Base-by-base conservation (phyloP, 2,329 filamentous ascomycete species). In the Pseudovirgaria hyperparasitica region DNA sequence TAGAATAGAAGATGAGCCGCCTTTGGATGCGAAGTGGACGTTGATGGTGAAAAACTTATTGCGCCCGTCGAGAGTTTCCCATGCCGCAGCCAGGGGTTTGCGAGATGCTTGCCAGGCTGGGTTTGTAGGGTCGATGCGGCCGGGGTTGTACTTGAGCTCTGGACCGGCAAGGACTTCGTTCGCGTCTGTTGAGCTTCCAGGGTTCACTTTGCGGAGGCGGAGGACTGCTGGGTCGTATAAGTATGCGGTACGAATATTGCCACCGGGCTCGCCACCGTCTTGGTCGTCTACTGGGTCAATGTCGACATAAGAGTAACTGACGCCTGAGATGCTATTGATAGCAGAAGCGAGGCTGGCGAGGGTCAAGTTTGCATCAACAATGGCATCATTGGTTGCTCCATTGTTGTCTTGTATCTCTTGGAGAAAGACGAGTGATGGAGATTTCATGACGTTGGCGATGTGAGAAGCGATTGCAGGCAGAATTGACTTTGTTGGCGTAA, bases 341-440 rank as follows among this genome's bases (percentile, higher is more conserved):
- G 65, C 65, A 3, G 56, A 45, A 1, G 58, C 51, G 2, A 82
- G 63, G 0, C 67, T 62, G 2, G 58, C 45, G 2, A 82, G 63
- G 0, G 76, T 80, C 23, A 61, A 26, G 41, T 75, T 73, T 22
- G 71, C 69, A 21, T 54, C 52, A 9, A 65, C 58, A n/a, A 65
- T 60, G 33, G 66, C 73, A 37, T 79, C 64, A 46, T 80, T 62
- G 9, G 62, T 68, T 3, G 63, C 48, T 9, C 76, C 76, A 21
- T 61, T 65, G 56, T 75, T 60, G 43, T 82, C 77, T 50, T 81
- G 77, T 23, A 82, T 57, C 50, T 82, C 77, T 46, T 82, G 76
- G 3, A 82, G 41, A 43, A 79, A 78, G 31, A 82, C 43, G 5
- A 82, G 46, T 42, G 76, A 72, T 0, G 77, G 77, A 0, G 64